Base-by-base conservation (phyloP, 208 protist genomes). In the Strigomonas galati region DNA sequence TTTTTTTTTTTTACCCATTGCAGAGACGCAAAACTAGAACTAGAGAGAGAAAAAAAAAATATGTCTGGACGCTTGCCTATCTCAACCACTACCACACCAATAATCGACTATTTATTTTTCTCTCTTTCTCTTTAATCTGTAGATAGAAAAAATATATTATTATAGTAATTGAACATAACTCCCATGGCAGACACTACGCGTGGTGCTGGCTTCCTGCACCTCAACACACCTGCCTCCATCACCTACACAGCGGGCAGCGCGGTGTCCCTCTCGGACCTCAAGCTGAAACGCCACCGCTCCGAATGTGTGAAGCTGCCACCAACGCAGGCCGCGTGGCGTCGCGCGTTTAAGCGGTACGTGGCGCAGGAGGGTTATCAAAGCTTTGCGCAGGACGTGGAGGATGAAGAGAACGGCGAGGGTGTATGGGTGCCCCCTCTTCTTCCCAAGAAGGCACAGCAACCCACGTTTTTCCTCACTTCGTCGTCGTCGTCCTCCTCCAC, bases 121-220 rank as follows among this genome's bases (percentile, higher is more conserved):
- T 21, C 15, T 53, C 6, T 15, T 28, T 14, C 49, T 54, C 49
- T 28, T 54, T 54, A 14, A n/a, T 49, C 19, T 49, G 43, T 49
- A 49, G n/a, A n/a, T n/a, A n/a, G n/a, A n/a, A n/a, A n/a, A n/a
- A n/a, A n/a, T n/a, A n/a, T n/a, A n/a, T n/a, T n/a, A n/a, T n/a
- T n/a, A n/a, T n/a, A n/a, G 10, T 14, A 40, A 40, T 14, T 40
- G 10, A 10, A 10, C 4, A 40, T 40, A 4, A 40, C 17, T 7
- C 12, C 10, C 28, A 71, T 55, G 60, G 19, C n/a, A 52, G 28
- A 21, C 28, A 72, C 65, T 57, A 66, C 53, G 53, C 75, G 84
- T 35, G 91, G 91, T 17, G 79, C 64, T 49, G 91, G 91, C 27
- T 96, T 96, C 62, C 78, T 96, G 28, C 91, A 96, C 65, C 84